Base-by-base conservation (phyloP, 2,329 filamentous ascomycete genomes). In the Dactylellina parvicollis region DNA sequence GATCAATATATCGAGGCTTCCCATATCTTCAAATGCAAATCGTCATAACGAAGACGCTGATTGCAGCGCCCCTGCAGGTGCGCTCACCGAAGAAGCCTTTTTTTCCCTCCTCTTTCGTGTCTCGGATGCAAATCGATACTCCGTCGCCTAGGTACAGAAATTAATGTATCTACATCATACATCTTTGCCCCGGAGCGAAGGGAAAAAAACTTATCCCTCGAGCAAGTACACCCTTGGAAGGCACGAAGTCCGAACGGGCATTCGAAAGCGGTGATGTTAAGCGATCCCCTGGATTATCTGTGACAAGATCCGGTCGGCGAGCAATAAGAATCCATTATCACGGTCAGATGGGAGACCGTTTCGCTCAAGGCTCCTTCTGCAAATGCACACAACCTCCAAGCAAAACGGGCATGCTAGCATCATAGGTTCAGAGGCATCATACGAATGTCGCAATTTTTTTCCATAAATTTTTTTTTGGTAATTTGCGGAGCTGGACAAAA, bases 51-150 rank as follows among this genome's bases (percentile, higher is more conserved):
- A 46, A 47, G 47, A 59, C 42, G 55, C 55, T 56, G 52, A 20
- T 55, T 66, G 60, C 54, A 56, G 60, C 47, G 65, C 69, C 69
- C 69, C 69, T 73, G 69, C 69, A 73, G 69, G 69, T 65, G 69
- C 60, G 54, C 67, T 73, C 67, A 65, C 52, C 67, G 47, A 44
- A 16, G 46, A 60, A 44, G 8, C 32, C 18, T 38, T 22, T 30
- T 55, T 54, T 55, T 61, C 18, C n/a, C n/a, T 18, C 32, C 55
- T 24, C 18, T 24, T 24, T 4, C 4, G 14, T 72, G 60, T 73
- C 60, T 66, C 69, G 69, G 69, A 66, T 73, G 69, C 66, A 73
- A 34, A 55, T 73, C 44, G 60, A 60, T 36, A 30, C 46, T 49
- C 52, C 44, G 54, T 52, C 44, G 54, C 46, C 50, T 34, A 52